Evolutionary conservation across 768 basidiomycete genomes (phyloP).

Genomic region (Trichaptum fuscoviolaceum): DNA sequence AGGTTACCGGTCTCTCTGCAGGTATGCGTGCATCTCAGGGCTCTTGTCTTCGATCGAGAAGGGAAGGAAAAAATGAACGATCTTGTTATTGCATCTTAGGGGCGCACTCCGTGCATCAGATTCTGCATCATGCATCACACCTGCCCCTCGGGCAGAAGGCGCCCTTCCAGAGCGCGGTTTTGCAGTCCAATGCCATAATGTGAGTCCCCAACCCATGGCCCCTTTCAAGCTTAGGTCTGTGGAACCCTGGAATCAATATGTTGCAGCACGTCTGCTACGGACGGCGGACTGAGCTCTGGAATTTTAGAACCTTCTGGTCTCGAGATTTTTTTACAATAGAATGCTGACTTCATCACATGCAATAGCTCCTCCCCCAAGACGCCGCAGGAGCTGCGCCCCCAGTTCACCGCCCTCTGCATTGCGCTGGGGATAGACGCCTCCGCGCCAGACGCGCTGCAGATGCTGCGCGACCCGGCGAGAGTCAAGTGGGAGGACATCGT

Average conservation of each 20-base stretch:
- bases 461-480: slow-evolving; percentile 42
- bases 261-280: too few relatives aligned
- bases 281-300: too few relatives aligned
- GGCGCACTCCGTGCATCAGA: slow-evolving; percentile 70
- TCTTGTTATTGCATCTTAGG: slow-evolving; percentile 31
- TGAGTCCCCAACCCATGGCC: slow-evolving; percentile 25
- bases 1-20: slow-evolving; percentile 67
- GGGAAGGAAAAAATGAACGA: background rate
- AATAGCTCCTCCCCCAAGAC: slow-evolving; percentile 54
- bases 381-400: slow-evolving; percentile 48
- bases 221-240: background rate
- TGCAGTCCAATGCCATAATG: slow-evolving; percentile 76
- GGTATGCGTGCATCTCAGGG: slow-evolving; percentile 38
- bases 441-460: slow-evolving; percentile 41
- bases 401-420: slow-evolving; percentile 59
- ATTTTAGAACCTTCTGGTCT: too few relatives aligned
- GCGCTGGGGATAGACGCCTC: slow-evolving; percentile 52
- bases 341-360: background rate
- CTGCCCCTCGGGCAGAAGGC: slow-evolving; percentile 50
- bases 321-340: too few relatives aligned
- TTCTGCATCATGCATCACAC: slow-evolving; percentile 63
- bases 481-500: slow-evolving; percentile 49
- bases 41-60: background rate
- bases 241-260: background rate
- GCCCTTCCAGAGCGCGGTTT: slow-evolving; percentile 59